Base-by-base conservation (phyloP, 805 yeast genomes). In the Wickerhamiella hasegawae region DNA sequence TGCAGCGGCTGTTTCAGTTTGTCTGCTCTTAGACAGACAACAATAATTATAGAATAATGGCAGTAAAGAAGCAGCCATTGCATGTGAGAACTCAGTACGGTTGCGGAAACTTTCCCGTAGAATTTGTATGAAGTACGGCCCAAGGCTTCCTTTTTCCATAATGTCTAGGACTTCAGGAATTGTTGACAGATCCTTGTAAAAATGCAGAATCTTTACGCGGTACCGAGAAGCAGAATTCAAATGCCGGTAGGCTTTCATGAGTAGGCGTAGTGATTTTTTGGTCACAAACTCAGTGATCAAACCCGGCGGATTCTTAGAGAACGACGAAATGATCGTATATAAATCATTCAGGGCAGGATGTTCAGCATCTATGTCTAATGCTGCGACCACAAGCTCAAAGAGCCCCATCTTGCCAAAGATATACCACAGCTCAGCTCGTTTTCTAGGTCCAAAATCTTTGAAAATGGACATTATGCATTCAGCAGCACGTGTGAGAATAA, bases 11-110 rank as follows among this genome's bases (percentile, higher is more conserved):
- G 69, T 54, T 38, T 66, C 70, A 1, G 54, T 49, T 43, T 69
- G 74, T 10, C 65, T 49, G 1, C 47, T 37, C 38, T 60, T 61
- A 41, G 64, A 66, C 39, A 70, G 55, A 28, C 68, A 62, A 43
- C 76, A 68, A 38, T 68, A 59, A 42, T 69, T 68, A 56, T 65
- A 69, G 28, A 71, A 45, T 0, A 65, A 57, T 0, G 72, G 75
- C 34, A 69, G 58, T 5, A 66, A 50, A 22, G 63, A 56, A 39
- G 65, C 66, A 20, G 62, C 54, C 11, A 62, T 55, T 34, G 62
- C 66, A 35, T 61, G 45, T 52, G 61, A 27, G 11, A 10, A 15
- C 14, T 35, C 28, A 6, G 33, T 14, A 10, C 31, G n/a, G 32
- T 44, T 40, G 11, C 40, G 34, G 33, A 40, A 28, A 3, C 50